These are phyloP conservation scores for Plectosphaerella sp. DNA, from an alignment of 2,329 filamentous ascomycete species.

Conservation along the genomic window DNA sequence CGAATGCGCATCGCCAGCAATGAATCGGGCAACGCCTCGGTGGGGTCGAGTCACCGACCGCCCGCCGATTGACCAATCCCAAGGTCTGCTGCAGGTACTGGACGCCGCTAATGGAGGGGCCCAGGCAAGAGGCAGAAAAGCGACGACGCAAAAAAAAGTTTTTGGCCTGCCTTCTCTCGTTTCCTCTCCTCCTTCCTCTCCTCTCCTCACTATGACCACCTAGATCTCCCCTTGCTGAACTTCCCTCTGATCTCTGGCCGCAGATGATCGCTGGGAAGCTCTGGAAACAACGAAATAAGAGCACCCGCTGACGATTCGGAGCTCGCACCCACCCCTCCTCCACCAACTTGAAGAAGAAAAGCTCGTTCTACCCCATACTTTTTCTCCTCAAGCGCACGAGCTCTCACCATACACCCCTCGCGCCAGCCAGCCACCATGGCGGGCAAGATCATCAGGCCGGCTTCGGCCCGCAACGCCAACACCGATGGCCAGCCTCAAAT, in stretches of 20 bases:
- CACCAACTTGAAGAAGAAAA: background rate
- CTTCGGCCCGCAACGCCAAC: conserved; percentile 52
- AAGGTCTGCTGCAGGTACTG: background rate
- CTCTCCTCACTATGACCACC: conserved; percentile 11
- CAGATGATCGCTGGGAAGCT: conserved; percentile 16
- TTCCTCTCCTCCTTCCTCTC: conserved; percentile 4
- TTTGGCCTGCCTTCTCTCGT: conserved; percentile 6
- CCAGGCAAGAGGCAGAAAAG: conserved; percentile 1
- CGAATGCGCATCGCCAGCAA: no score
- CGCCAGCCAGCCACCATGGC: conserved; percentile 22
- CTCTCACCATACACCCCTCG: conserved; percentile 6
- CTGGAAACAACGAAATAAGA: conserved; percentile 7
- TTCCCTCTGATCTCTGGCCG: conserved; percentile 16
- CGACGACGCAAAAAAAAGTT: conserved; percentile 10
- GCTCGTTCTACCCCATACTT: conserved; percentile 1
- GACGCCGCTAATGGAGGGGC: conserved; percentile 3
- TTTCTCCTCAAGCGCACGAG: conserved; percentile 1
- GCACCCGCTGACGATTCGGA: conserved; percentile 10
- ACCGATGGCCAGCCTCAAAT: conserved; percentile 56
- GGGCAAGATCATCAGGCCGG: conserved; percentile 42
- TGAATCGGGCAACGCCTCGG: background rate
- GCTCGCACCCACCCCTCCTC: conserved; percentile 7
- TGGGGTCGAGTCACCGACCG: background rate
- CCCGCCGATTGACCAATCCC: conserved; percentile 2
- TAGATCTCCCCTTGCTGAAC: conserved; percentile 7